phyloP scores from a whole-genome alignment of 2,329 filamentous ascomycete species.

The Colletotrichum musicola region DNA sequence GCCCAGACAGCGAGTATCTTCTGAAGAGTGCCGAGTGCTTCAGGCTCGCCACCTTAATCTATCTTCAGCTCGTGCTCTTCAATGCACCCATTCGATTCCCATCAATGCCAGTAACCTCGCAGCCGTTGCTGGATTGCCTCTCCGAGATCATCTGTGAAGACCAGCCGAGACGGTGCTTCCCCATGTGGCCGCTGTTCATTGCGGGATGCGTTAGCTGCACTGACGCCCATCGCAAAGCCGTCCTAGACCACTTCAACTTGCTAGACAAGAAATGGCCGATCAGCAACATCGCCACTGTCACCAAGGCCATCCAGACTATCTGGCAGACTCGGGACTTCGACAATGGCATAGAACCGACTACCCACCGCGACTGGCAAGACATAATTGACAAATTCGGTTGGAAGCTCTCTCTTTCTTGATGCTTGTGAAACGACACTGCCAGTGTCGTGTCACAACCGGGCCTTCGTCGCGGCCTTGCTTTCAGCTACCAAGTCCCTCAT shows the following conservation, averaged over 20 bases:
- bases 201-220: conserved; percentile 5
- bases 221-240: conserved; percentile 15
- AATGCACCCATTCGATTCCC: not conserved
- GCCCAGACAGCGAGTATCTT: not conserved
- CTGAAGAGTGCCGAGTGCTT: conserved; percentile 31
- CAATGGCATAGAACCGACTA: not conserved
- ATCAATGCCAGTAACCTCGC: not conserved
- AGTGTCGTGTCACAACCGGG: not conserved
- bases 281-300: conserved; percentile 15
- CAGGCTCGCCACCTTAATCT: conserved; percentile 11
- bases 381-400: conserved; percentile 19
- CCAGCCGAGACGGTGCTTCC: conserved; percentile 5
- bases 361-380: conserved; percentile 16
- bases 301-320: conserved; percentile 1
- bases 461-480: not conserved
- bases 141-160: conserved; percentile 6
- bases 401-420: conserved; percentile 21
- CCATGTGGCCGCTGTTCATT: conserved; percentile 25
- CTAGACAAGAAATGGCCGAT: conserved; percentile 22
- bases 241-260: conserved; percentile 12
- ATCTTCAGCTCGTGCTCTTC: conserved; percentile 1
- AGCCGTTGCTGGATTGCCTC: conserved; percentile 14
- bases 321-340: conserved; percentile 16
- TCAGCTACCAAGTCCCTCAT: conserved; percentile 37
- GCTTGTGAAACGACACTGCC: not conserved